phyloP scores from a whole-genome alignment of 768 basidiomycete species.

The Wakefieldia striispora region DNA sequence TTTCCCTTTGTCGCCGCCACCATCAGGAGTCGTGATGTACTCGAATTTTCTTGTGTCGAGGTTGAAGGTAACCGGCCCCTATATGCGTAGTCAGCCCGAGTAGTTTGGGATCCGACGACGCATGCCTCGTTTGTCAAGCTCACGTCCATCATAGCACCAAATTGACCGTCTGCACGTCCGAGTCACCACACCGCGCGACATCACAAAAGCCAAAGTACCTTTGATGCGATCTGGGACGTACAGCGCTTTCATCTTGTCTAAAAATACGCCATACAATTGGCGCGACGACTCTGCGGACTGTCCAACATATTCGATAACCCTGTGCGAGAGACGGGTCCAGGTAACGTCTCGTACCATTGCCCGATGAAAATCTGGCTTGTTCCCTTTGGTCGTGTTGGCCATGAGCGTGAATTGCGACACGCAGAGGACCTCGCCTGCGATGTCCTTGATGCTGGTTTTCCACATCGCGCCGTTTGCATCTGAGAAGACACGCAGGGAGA shows the following conservation, averaged over 20 bases:
- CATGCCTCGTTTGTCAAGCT: conserved; percentile 81
- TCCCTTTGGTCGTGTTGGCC: conserved; percentile 84
- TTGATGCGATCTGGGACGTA: conserved; percentile 79
- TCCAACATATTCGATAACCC: neutral
- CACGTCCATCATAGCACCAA: conserved; percentile 97
- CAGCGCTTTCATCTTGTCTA: conserved; percentile 59
- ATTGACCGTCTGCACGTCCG: conserved; percentile 68
- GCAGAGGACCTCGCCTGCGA: conserved; percentile 88
- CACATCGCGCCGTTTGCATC: conserved; percentile 68
- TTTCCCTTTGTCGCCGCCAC: conserved; percentile 5
- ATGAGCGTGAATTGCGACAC: conserved; percentile 94
- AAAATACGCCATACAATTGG: conserved; percentile 67
- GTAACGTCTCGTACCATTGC: conserved; percentile 65
- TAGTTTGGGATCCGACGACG: too few relatives aligned
- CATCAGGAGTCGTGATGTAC: conserved; percentile 41
- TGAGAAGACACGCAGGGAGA: conserved; percentile 72
- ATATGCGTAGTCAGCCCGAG: conserved; percentile 4
- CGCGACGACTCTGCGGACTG: conserved; percentile 69
- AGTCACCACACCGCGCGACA: neutral
- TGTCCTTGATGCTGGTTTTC: conserved; percentile 85
- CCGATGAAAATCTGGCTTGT: conserved; percentile 88
- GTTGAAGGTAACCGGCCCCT: conserved; percentile 87
- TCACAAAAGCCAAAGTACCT: conserved; percentile 42
- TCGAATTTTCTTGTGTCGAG: conserved; percentile 80
- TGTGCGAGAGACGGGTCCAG: neutral